Conservation (phyloP, 805 yeast genomes). For the Schwanniomyces pseudopolymorphus region DNA sequence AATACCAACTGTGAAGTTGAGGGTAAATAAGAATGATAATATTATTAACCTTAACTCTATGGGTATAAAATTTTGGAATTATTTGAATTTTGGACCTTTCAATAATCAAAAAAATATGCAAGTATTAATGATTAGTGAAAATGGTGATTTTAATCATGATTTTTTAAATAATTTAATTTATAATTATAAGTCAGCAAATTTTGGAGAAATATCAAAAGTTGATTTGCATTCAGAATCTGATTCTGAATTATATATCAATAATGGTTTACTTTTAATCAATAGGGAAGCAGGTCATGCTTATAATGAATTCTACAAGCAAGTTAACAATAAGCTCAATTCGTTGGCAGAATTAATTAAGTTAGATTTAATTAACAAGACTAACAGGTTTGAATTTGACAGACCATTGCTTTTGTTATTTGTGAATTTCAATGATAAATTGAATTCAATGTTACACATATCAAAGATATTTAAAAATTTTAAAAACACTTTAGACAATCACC, state of each 20-base stretch:
- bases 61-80: constrained; percentile 55
- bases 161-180: constrained; percentile 44
- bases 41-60: constrained; percentile 46
- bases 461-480: constrained; percentile 49
- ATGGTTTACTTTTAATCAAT: constrained; percentile 25
- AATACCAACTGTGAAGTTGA: constrained; percentile 25
- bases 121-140: constrained; percentile 46
- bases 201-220: constrained; percentile 46
- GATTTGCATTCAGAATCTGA: constrained; percentile 26
- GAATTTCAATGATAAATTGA: constrained; percentile 40
- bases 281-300: constrained; percentile 18
- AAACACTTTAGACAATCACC: constrained; percentile 32
- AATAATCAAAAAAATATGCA: constrained; percentile 51
- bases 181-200: constrained; percentile 46
- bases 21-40: constrained; percentile 34
- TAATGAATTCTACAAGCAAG: constrained; percentile 28
- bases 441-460: constrained; percentile 48
- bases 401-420: constrained; percentile 55
- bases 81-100: constrained; percentile 56
- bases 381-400: constrained; percentile 41
- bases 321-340: constrained; percentile 26
- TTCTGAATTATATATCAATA: constrained; percentile 26
- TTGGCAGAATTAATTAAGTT: constrained; percentile 37
- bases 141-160: constrained; percentile 23
- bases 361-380: constrained; percentile 41